Conservation (phyloP, 2,329 filamentous ascomycete genomes). For the Fusarium equiseti region DNA sequence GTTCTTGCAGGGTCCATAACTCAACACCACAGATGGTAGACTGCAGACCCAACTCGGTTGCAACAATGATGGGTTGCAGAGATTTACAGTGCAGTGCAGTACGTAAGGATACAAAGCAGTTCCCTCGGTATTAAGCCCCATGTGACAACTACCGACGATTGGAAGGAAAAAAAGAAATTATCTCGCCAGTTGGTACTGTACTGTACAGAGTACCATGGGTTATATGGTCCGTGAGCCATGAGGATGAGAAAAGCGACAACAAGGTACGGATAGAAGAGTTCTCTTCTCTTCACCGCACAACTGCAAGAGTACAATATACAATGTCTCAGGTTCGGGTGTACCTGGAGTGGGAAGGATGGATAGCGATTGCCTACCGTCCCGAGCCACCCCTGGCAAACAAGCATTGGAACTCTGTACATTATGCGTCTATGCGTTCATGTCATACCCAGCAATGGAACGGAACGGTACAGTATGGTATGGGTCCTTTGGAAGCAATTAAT, state of each 20-base stretch:
- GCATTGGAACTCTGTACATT: slow-evolving; percentile 21
- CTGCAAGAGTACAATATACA: slow-evolving; percentile 10
- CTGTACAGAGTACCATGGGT: slow-evolving; percentile 14
- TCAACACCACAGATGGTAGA: background rate
- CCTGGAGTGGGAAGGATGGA: slow-evolving; percentile 23
- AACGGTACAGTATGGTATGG: slow-evolving; percentile 13
- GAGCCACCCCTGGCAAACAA: slow-evolving; percentile 25
- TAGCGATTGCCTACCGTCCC: slow-evolving; percentile 14
- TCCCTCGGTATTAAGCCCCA: slow-evolving; percentile 4
- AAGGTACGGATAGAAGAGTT: slow-evolving; percentile 24
- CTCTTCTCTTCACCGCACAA: slow-evolving; percentile 30
- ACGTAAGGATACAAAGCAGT: background rate
- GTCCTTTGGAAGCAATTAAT: slow-evolving; percentile 14
- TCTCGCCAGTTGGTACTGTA: slow-evolving; percentile 36
- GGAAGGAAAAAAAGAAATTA: slow-evolving; percentile 40
- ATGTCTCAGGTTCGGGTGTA: slow-evolving; percentile 37
- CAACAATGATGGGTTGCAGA: background rate
- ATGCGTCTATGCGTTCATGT: slow-evolving; percentile 36
- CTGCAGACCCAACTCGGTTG: background rate
- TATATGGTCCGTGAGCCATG: slow-evolving; percentile 24
- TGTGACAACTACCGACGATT: slow-evolving; percentile 43
- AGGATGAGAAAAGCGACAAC: slow-evolving; percentile 32
- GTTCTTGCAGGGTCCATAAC: slow-evolving; percentile 19
- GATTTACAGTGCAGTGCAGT: background rate
- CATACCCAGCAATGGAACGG: slow-evolving; percentile 2